These are phyloP conservation scores for Cordyceps cicadae DNA, from an alignment of 2,329 filamentous ascomycete species.

Conservation along the genomic window DNA sequence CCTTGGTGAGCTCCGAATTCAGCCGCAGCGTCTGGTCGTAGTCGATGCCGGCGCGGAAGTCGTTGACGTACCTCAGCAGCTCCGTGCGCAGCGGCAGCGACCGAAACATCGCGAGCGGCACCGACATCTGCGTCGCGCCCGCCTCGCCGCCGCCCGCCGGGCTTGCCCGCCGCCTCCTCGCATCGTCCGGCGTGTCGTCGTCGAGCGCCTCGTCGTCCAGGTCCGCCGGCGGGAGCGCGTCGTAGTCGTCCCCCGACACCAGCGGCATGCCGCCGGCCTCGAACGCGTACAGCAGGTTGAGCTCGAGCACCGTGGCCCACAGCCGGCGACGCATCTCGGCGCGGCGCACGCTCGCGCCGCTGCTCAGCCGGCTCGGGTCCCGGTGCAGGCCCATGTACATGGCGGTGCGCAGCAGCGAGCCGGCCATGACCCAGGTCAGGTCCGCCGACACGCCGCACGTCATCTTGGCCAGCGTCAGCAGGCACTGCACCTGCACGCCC, in stretches of 20 bases:
- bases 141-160: conserved; percentile 16
- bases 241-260: conserved; percentile 38
- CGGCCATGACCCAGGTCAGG: conserved; percentile 43
- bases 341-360: conserved; percentile 37
- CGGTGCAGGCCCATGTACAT: conserved; percentile 52
- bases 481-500: conserved; percentile 43
- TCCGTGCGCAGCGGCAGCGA: conserved; percentile 36
- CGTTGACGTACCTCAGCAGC: conserved; percentile 38
- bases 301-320: conserved; percentile 48
- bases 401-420: conserved; percentile 42
- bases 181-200: conserved; percentile 25
- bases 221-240: conserved; percentile 42
- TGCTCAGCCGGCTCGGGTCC: conserved; percentile 42
- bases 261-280: conserved; percentile 44
- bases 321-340: conserved; percentile 47
- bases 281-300: conserved; percentile 43
- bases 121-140: conserved; percentile 40
- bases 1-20: conserved; percentile 35
- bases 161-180: conserved; percentile 9
- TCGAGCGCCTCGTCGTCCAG: conserved; percentile 43
- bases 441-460: conserved; percentile 40
- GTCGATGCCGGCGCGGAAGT: conserved; percentile 32
- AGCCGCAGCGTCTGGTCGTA: conserved; percentile 41
- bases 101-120: conserved; percentile 37
- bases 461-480: conserved; percentile 42